Percentiles rank a stretch among this genome's conserved stretches.
Conservation (phyloP, 352 stramenopile species). For the Pythium dissimile region DNA sequence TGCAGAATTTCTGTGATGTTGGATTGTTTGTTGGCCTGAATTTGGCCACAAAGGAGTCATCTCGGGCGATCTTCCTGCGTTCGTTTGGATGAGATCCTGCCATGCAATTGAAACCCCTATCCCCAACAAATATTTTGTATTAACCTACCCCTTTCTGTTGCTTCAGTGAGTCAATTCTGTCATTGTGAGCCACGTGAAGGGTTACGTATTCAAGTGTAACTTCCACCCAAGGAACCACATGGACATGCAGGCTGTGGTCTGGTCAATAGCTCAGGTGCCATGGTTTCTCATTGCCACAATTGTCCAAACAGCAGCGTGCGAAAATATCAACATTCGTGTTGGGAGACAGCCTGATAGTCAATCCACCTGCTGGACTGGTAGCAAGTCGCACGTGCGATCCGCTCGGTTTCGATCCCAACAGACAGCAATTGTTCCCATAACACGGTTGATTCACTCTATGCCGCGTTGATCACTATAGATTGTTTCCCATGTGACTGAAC, state of each 20-base stretch:
- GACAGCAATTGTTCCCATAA: neutral
- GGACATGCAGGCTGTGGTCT: neutral
- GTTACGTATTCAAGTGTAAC: too few species aligned
- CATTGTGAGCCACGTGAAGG: neutral
- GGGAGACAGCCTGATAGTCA: too few species aligned
- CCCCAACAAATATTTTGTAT: too few species aligned
- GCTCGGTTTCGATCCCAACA: neutral
- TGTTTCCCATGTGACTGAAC: neutral
- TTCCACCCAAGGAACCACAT: too few species aligned
- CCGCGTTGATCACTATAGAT: neutral
- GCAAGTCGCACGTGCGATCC: neutral
- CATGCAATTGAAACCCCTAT: neutral
- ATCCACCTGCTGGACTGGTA: neutral
- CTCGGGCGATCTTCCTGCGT: too few species aligned
- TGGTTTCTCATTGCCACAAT: neutral
- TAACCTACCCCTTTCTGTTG: neutral
- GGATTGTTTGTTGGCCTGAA: too few species aligned
- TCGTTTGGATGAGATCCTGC: too few species aligned
- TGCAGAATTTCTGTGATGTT: too few species aligned
- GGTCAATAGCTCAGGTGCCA: neutral
- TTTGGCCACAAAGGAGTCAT: too few species aligned
- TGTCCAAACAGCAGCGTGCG: neutral
- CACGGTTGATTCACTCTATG: neutral
- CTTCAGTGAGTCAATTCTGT: conserved; percentile 14
- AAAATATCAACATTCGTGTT: too few species aligned